A percentile compares a stretch with the other conserved stretches of the same genome.
phyloP scores from a whole-genome alignment of 208 protist genomes.

The Trypanosomatidae sp. region DNA sequence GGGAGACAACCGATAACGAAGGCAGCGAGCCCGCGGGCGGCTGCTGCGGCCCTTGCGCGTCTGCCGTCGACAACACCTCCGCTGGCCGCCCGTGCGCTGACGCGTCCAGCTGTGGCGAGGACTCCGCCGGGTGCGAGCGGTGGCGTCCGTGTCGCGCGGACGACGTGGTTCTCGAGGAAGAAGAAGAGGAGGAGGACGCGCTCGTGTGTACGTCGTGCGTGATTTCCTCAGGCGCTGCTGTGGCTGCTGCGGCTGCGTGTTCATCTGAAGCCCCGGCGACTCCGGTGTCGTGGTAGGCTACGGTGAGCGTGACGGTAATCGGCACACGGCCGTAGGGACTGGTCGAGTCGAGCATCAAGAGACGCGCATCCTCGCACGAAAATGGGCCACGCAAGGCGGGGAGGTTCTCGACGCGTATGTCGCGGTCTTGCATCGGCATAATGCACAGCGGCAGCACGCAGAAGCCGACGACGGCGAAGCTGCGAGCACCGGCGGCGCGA shows the following conservation, averaged over 20 bases:
- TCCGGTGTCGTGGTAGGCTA: constrained; percentile 76
- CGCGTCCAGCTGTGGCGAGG: background rate
- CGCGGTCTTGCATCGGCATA: constrained; percentile 84
- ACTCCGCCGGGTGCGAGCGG: constrained; percentile 15
- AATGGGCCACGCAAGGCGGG: constrained; percentile 83
- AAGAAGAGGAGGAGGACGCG: background rate
- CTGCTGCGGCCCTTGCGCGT: background rate
- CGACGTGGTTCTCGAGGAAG: too few relatives aligned
- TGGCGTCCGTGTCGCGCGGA: background rate
- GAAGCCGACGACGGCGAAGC: constrained; percentile 75
- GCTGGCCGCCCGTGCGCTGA: background rate
- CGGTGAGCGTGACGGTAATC: constrained; percentile 68
- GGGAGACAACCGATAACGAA: too few relatives aligned
- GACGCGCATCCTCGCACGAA: constrained; percentile 78
- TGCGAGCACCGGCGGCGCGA: constrained; percentile 26
- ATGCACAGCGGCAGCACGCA: constrained; percentile 90
- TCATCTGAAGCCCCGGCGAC: background rate
- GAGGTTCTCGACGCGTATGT: constrained; percentile 81
- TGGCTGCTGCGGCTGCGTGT: constrained; percentile 1
- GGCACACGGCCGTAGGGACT: constrained; percentile 83
- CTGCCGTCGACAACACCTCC: background rate
- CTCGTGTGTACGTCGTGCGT: constrained; percentile 7
- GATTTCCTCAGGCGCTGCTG: constrained; percentile 24
- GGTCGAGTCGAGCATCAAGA: constrained; percentile 76
- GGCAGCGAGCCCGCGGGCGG: background rate